phyloP scores from a whole-genome alignment of 805 yeast genomes.

The Wickerhamia fluorescens region DNA sequence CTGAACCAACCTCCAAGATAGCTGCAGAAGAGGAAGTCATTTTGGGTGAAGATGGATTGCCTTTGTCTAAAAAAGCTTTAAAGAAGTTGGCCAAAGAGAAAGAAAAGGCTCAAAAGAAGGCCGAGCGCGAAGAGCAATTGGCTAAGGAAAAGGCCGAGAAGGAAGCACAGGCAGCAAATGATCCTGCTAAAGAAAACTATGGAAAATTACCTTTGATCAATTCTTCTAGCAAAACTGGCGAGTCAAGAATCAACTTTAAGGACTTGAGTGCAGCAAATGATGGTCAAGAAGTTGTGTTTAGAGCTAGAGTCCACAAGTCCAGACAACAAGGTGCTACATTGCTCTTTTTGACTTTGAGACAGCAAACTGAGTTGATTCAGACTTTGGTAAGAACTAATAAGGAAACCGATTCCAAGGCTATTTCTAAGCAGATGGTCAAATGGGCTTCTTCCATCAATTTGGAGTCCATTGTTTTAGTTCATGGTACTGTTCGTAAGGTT shows the following conservation, averaged over 20 bases:
- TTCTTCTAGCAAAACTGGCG: constrained; percentile 62
- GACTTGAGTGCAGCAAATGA: constrained; percentile 55
- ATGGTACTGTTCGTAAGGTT: constrained; percentile 77
- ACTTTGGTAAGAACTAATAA: constrained; percentile 74
- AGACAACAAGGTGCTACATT: constrained; percentile 96
- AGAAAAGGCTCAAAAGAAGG: constrained; percentile 89
- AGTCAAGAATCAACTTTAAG: constrained; percentile 51
- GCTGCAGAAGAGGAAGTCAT: constrained; percentile 22
- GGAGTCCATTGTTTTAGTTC: constrained; percentile 88
- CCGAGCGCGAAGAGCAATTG: constrained; percentile 82
- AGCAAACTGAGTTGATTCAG: constrained; percentile 77
- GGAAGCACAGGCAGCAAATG: constrained; percentile 63
- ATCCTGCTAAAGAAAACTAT: constrained; percentile 80
- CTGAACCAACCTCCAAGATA: too few species aligned
- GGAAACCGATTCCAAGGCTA: constrained; percentile 38
- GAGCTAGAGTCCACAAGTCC: constrained; percentile 90
- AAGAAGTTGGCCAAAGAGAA: constrained; percentile 90
- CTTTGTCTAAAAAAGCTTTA: constrained; percentile 86
- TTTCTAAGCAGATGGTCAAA: constrained; percentile 94
- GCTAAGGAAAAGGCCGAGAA: constrained; percentile 83
- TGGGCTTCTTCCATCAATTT: constrained; percentile 83
- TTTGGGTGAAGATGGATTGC: constrained; percentile 72
- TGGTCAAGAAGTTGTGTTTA: constrained; percentile 72
- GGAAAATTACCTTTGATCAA: constrained; percentile 87
- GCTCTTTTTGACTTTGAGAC: constrained; percentile 87